These are phyloP conservation scores for Drechslerella coelobrocha DNA, from an alignment of 2,329 filamentous ascomycete species.

Conservation along the genomic window DNA sequence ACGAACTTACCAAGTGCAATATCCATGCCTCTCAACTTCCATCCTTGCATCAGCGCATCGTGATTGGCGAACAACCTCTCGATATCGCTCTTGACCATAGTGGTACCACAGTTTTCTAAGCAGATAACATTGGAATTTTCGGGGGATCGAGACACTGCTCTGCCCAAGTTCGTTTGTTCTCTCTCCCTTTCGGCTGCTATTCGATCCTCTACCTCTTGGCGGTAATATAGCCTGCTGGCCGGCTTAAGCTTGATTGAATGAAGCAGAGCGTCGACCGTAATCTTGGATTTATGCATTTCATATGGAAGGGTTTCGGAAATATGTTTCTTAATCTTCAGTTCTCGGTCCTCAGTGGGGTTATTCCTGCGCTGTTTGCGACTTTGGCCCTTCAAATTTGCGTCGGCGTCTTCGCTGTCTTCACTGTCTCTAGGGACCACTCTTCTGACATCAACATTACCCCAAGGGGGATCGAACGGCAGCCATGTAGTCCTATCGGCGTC, in stretches of 20 bases:
- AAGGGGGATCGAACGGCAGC: too few species aligned
- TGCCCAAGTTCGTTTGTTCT: slow-evolving; percentile 3
- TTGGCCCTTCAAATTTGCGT: too few species aligned
- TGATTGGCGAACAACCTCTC: slow-evolving; percentile 40
- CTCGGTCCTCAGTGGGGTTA: too few species aligned
- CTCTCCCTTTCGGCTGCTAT: too few species aligned
- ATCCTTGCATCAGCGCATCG: slow-evolving; percentile 18
- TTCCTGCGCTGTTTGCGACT: too few species aligned
- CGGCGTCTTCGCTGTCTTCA: too few species aligned
- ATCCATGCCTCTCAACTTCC: slow-evolving; percentile 18
- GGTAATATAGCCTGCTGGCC: neutral
- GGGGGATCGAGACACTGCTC: too few species aligned
- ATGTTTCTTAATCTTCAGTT: neutral
- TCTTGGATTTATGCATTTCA: slow-evolving; percentile 16
- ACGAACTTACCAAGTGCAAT: slow-evolving; percentile 12
- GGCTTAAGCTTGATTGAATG: slow-evolving; percentile 26
- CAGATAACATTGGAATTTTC: too few species aligned
- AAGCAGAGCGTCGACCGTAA: slow-evolving; percentile 31
- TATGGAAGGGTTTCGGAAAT: neutral
- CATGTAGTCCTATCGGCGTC: too few species aligned
- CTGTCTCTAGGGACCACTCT: too few species aligned
- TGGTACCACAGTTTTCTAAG: slow-evolving; percentile 26
- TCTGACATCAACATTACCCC: too few species aligned
- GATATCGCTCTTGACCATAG: slow-evolving; percentile 44
- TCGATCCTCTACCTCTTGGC: too few species aligned